Conservation (phyloP, 805 yeast genomes). For the Ogataea methanolica region DNA sequence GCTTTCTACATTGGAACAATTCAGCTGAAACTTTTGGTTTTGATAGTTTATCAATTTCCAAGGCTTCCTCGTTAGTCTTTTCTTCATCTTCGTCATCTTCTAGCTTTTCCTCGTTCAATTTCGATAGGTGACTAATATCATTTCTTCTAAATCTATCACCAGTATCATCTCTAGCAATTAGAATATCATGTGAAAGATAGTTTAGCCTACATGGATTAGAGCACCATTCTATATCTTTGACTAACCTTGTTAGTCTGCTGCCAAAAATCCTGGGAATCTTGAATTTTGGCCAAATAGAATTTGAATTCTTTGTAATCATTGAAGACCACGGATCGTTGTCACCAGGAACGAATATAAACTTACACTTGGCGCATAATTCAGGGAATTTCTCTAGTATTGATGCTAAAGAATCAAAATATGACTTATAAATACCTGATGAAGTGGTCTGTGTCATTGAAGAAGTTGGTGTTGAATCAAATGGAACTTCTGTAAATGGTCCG, state of each 20-base stretch:
- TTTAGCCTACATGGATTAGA: constrained; percentile 78
- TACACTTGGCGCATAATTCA: constrained; percentile 43
- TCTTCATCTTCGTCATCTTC: constrained; percentile 13
- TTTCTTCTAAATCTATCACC: constrained; percentile 68
- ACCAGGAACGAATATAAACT: constrained; percentile 79
- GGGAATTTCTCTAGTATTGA: constrained; percentile 57
- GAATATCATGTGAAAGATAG: constrained; percentile 81
- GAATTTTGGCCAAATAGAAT: constrained; percentile 64
- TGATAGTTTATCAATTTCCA: constrained; percentile 25
- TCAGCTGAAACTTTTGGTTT: constrained; percentile 38
- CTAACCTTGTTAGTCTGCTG: constrained; percentile 56
- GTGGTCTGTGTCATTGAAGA: constrained; percentile 45
- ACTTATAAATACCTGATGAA: constrained; percentile 53
- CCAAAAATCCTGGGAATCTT: constrained; percentile 71
- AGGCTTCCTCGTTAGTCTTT: constrained; percentile 15
- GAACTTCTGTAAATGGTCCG: constrained; percentile 73
- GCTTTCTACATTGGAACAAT: constrained; percentile 56
- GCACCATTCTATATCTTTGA: constrained; percentile 47
- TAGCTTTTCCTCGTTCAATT: constrained; percentile 8
- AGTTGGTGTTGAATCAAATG: constrained; percentile 54
- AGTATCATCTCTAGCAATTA: constrained; percentile 67
- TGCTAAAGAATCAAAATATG: constrained; percentile 71
- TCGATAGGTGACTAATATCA: constrained; percentile 49
- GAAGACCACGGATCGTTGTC: constrained; percentile 92
- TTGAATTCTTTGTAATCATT: constrained; percentile 56